Conservation (phyloP, 108 stramenopile genomes). For the Thalassiosira profunda region DNA sequence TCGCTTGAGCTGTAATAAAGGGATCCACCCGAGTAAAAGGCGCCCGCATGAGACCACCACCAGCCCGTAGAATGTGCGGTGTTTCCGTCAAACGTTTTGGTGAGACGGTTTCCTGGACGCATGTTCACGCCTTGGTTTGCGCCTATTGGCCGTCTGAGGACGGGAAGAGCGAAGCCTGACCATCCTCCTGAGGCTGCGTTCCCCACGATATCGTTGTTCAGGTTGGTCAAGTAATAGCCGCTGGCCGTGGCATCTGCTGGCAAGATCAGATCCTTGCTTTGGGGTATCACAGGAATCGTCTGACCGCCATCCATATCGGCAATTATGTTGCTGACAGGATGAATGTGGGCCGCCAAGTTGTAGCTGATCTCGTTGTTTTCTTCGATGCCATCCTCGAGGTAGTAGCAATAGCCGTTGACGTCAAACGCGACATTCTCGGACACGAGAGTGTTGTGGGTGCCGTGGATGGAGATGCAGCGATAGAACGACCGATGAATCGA, state of each 20-base stretch:
- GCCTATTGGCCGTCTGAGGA: conserved; percentile 22
- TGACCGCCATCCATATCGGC: conserved; percentile 22
- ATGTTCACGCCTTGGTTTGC: conserved; percentile 13
- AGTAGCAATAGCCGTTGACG: conserved; percentile 57
- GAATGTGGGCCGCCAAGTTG: conserved; percentile 63
- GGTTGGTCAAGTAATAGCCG: conserved; percentile 53
- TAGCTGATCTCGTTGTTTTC: conserved; percentile 43
- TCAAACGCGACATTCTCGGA: conserved; percentile 61
- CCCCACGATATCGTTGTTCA: conserved; percentile 52
- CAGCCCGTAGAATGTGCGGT: conserved; percentile 46
- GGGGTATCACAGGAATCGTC: neutral
- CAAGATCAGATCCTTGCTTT: conserved; percentile 19
- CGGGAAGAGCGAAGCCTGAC: conserved; percentile 54
- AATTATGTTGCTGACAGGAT: conserved; percentile 28
- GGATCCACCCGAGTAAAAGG: conserved; percentile 52
- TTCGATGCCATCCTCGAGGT: conserved; percentile 63
- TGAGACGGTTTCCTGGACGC: conserved; percentile 15
- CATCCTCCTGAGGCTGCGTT: conserved; percentile 54
- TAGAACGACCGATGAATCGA: conserved; percentile 48
- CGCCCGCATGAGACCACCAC: conserved; percentile 50
- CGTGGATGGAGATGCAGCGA: conserved; percentile 59
- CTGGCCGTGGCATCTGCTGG: conserved; percentile 53
- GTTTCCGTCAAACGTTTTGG: conserved; percentile 37
- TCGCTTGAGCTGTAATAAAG: conserved; percentile 44
- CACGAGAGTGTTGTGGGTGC: conserved; percentile 28